Percentiles rank a stretch among this genome's conserved stretches.
Evolutionary conservation across 2,329 filamentous ascomycete species (phyloP).

Genomic region (Xylaria multiplex): DNA sequence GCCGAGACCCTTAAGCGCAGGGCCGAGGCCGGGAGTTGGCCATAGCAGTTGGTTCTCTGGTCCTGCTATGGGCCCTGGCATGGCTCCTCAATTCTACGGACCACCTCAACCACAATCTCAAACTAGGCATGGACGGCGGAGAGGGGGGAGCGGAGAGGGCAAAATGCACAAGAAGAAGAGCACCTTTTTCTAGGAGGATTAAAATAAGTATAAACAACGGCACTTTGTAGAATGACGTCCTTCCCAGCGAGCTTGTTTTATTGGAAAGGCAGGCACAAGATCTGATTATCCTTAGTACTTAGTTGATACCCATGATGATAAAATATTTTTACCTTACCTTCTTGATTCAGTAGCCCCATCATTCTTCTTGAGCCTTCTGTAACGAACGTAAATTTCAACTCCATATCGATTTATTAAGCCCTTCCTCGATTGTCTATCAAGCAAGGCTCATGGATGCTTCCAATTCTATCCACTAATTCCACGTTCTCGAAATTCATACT

Average conservation of each 20-base stretch:
- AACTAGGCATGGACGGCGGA: slow-evolving; percentile 53
- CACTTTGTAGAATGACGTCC: not conserved
- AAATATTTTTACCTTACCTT: not conserved
- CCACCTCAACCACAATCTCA: slow-evolving; percentile 56
- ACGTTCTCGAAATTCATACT: not conserved
- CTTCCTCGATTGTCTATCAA: not conserved
- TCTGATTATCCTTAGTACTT: slow-evolving; percentile 13
- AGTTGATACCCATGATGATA: slow-evolving; percentile 33
- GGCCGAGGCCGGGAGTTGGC: slow-evolving; percentile 48
- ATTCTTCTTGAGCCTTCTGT: not conserved
- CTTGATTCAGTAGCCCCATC: not conserved
- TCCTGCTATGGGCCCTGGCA: slow-evolving; percentile 33
- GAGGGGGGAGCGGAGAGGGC: slow-evolving; percentile 49
- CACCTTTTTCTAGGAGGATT: slow-evolving; percentile 55
- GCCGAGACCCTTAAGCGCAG: slow-evolving; percentile 60
- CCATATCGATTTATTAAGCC: not conserved
- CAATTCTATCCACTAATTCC: not conserved
- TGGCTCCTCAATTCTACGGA: slow-evolving; percentile 38
- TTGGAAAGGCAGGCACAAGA: slow-evolving; percentile 15
- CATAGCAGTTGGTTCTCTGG: slow-evolving; percentile 48
- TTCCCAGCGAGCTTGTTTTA: not conserved
- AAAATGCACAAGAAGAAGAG: slow-evolving; percentile 60
- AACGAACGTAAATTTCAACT: not conserved
- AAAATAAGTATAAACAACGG: not conserved
- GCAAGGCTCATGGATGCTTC: not conserved